Evolutionary conservation across 352 stramenopile species (phyloP).

Genomic region (Globisporangium megalacanthum): DNA sequence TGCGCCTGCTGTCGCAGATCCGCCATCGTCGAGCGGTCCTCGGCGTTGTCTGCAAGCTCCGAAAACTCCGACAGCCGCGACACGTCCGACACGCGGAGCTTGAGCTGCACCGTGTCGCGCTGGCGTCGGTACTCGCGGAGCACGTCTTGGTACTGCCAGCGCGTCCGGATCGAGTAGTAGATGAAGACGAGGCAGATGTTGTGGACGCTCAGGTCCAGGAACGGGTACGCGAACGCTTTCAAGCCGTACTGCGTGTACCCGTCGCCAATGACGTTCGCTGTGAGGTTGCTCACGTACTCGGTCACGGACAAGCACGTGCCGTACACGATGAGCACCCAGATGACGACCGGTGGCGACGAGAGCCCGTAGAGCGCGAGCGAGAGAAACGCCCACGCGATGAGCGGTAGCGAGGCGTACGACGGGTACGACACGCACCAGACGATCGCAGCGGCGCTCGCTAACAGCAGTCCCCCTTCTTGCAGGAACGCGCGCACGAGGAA

Average conservation of each 20-base stretch:
- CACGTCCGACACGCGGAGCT: not conserved
- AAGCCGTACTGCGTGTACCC: conserved; percentile 61
- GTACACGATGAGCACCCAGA: conserved; percentile 63
- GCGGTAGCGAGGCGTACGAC: conserved; percentile 62
- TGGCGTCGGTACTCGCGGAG: conserved; percentile 24
- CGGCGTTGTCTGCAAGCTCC: conserved; percentile 4
- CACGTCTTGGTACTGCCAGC: conserved; percentile 69
- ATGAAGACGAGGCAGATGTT: conserved; percentile 76
- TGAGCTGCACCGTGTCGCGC: conserved; percentile 15
- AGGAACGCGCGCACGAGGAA: conserved; percentile 63
- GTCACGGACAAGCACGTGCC: conserved; percentile 42
- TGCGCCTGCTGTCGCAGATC: conserved; percentile 39
- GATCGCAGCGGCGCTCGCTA: conserved; percentile 61
- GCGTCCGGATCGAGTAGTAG: conserved; percentile 71
- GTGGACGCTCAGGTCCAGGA: conserved; percentile 69
- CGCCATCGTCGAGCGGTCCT: conserved; percentile 24
- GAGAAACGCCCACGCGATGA: conserved; percentile 62
- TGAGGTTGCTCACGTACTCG: conserved; percentile 72
- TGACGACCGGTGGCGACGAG: conserved; percentile 36
- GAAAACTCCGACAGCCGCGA: not conserved
- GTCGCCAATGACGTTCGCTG: conserved; percentile 32
- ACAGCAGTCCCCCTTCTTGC: conserved; percentile 55
- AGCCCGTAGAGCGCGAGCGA: conserved; percentile 66
- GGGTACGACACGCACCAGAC: conserved; percentile 81
- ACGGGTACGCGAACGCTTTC: conserved; percentile 64